Percentiles rank a stretch among this genome's conserved stretches.
Evolutionary conservation across 2,329 filamentous ascomycete genomes (phyloP).

Genomic region (Colletotrichum chrysophilum): DNA sequence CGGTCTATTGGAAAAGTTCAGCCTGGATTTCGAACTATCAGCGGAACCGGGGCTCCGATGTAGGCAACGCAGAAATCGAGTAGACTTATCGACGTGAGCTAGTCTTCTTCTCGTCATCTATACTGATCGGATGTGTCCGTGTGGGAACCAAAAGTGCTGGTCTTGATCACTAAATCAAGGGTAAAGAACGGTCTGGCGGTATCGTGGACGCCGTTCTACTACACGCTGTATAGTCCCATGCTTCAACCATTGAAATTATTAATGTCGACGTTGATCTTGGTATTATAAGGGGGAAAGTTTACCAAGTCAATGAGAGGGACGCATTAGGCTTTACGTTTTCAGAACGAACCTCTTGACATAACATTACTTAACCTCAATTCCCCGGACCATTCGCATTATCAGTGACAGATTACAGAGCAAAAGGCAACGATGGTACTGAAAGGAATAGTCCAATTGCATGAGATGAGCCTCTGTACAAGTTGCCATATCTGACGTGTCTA

Average conservation of each 20-base stretch:
- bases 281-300: too few relatives aligned
- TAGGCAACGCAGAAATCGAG: background rate
- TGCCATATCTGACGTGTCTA: background rate
- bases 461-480: background rate
- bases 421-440: background rate
- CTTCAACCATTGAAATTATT: background rate
- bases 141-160: background rate
- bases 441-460: background rate
- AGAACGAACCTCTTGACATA: too few relatives aligned
- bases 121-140: background rate
- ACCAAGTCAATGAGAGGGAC: background rate
- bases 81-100: background rate
- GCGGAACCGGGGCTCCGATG: background rate
- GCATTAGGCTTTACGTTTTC: too few relatives aligned
- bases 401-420: background rate
- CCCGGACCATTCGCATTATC: background rate
- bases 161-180: background rate
- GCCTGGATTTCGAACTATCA: background rate
- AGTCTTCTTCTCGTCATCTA: background rate
- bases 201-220: background rate
- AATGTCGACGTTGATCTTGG: background rate
- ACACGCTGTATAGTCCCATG: background rate
- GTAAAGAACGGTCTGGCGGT: background rate
- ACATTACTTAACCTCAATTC: too few relatives aligned
- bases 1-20: background rate